Conservation (phyloP, 495 filamentous ascomycete species). For the Chaetomidium leptoderma region DNA sequence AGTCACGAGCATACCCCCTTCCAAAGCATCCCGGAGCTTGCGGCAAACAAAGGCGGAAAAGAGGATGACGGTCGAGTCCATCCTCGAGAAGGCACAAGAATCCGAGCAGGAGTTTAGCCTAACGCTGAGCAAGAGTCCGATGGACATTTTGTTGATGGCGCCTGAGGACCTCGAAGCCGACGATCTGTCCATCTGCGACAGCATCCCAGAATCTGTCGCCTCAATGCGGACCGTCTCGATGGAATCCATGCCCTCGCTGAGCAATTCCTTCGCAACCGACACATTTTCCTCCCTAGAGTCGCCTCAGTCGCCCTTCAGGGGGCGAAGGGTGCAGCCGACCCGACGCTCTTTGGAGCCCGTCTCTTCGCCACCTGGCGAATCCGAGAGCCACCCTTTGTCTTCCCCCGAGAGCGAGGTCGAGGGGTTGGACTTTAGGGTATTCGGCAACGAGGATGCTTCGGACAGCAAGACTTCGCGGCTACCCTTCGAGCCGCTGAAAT, state of each 20-base stretch:
- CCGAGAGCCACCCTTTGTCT: conserved; percentile 48
- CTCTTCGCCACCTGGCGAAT: conserved; percentile 38
- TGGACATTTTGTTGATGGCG: conserved; percentile 52
- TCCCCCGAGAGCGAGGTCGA: conserved; percentile 33
- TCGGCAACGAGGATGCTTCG: conserved; percentile 25
- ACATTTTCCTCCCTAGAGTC: conserved; percentile 39
- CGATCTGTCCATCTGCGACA: conserved; percentile 43
- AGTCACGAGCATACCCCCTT: conserved; percentile 55
- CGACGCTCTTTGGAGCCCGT: conserved; percentile 44
- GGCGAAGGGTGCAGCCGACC: conserved; percentile 36
- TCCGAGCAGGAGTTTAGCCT: conserved; percentile 49
- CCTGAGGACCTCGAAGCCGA: conserved; percentile 53
- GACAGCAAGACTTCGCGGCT: conserved; percentile 38
- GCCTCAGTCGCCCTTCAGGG: conserved; percentile 34
- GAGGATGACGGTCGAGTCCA: conserved; percentile 48
- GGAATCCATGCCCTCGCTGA: conserved; percentile 47
- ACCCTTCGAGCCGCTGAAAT: conserved; percentile 41
- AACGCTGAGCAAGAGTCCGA: conserved; percentile 43
- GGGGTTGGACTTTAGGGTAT: conserved; percentile 45
- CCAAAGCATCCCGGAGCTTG: conserved; percentile 29
- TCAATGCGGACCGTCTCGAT: conserved; percentile 45
- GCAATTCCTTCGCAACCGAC: conserved; percentile 40
- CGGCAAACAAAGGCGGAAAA: conserved; percentile 29
- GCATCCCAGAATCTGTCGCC: conserved; percentile 37
- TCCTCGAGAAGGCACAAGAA: conserved; percentile 45